Conservation (phyloP, 306 rosid species). For the Cicer arietinum region DNA sequence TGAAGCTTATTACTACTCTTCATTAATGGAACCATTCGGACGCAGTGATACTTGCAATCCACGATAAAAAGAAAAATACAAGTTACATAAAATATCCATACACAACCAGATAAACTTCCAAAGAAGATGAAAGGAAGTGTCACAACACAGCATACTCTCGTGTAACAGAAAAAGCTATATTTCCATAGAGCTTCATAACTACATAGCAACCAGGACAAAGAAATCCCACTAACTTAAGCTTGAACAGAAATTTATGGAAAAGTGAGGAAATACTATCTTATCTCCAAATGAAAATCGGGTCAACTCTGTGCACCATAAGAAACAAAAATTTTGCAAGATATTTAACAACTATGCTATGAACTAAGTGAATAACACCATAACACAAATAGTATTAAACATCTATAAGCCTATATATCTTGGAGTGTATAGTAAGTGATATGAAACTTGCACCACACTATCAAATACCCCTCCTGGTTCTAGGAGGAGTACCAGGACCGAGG, state of each 20-base stretch:
- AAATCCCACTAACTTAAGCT: constrained; percentile 41
- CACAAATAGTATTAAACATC: constrained; percentile 42
- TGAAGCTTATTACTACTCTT: neutral
- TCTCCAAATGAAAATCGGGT: constrained; percentile 47
- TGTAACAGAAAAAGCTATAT: constrained; percentile 10
- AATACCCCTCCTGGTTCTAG: constrained; percentile 62
- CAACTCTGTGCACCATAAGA: constrained; percentile 41
- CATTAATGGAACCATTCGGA: neutral
- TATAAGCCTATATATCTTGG: constrained; percentile 46
- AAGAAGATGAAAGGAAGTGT: neutral
- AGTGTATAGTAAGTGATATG: constrained; percentile 10
- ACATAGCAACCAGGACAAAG: constrained; percentile 42
- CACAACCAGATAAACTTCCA: constrained; percentile 6
- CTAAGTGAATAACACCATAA: constrained; percentile 37
- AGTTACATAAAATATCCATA: neutral
- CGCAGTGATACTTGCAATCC: neutral
- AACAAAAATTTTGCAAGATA: constrained; percentile 41
- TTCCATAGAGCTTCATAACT: constrained; percentile 38
- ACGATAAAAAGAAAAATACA: neutral
- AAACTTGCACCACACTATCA: constrained; percentile 41
- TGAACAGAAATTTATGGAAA: constrained; percentile 31
- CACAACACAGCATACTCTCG: constrained; percentile 21
- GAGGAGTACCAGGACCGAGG: constrained; percentile 66
- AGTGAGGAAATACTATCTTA: constrained; percentile 28
- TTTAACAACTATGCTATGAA: constrained; percentile 36